Conservation (phyloP, 345 rosid species). For the Eucalyptus erythrocorys region DNA sequence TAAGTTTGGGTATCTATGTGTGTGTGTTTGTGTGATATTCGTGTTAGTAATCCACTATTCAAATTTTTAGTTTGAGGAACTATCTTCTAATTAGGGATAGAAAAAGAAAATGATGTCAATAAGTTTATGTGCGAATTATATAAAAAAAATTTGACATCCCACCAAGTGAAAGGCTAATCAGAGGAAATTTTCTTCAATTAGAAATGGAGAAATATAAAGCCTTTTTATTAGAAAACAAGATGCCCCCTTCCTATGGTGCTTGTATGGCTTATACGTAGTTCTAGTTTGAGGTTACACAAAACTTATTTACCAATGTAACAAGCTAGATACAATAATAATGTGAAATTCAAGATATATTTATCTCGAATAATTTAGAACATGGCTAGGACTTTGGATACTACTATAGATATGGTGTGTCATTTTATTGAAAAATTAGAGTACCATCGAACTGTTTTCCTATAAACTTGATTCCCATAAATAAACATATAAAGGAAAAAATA, state of each 20-base stretch:
- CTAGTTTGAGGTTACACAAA: background rate
- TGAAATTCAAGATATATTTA: background rate
- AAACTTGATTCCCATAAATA: no score
- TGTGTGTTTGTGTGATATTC: background rate
- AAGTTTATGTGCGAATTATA: no score
- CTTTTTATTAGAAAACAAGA: background rate
- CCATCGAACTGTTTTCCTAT: no score
- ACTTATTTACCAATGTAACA: background rate
- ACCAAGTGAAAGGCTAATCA: background rate
- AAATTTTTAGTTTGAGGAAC: background rate
- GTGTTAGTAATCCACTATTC: background rate
- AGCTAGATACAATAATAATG: background rate
- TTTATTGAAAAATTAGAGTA: no score
- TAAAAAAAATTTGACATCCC: background rate
- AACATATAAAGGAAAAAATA: no score
- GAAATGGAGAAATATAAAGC: background rate
- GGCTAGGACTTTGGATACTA: background rate
- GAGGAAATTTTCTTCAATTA: background rate
- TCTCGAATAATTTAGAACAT: background rate
- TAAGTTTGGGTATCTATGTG: no score
- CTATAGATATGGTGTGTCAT: background rate
- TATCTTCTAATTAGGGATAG: background rate
- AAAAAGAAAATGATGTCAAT: background rate
- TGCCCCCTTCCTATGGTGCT: background rate
- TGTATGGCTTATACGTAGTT: background rate